Conservation (phyloP, 2,329 filamentous ascomycete genomes). For the Colletotrichum siamense region DNA sequence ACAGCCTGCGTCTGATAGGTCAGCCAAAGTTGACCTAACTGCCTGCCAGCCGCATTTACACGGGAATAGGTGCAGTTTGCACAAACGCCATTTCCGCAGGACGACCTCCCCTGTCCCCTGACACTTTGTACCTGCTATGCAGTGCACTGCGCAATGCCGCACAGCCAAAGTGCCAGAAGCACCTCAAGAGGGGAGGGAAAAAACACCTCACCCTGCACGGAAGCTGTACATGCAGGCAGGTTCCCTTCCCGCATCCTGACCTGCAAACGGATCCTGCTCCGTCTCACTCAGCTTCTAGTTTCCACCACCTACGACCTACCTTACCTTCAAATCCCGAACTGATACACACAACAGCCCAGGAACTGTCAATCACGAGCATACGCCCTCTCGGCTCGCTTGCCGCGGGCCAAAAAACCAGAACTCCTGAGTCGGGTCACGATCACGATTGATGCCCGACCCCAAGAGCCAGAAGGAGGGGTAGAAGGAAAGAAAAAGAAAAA, state of each 20-base stretch:
- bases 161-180: neutral
- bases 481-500: neutral
- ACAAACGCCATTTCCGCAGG: conserved; percentile 2
- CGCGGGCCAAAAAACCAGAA: neutral
- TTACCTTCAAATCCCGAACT: neutral
- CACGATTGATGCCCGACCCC: neutral
- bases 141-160: neutral
- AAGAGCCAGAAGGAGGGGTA: neutral
- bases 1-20: neutral
- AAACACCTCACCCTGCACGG: neutral
- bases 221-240: neutral
- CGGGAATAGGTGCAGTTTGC: neutral
- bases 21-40: neutral
- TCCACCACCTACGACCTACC: neutral
- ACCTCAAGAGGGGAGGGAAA: neutral
- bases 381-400: neutral
- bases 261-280: neutral
- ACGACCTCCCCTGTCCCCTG: neutral
- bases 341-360: neutral
- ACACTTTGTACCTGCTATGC: neutral
- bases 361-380: neutral
- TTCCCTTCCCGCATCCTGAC: neutral
- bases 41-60: neutral
- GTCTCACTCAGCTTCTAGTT: neutral
- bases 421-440: neutral